A percentile compares a stretch with the other conserved stretches of the same genome.
Conservation (phyloP, 2,329 filamentous ascomycete genomes). For the Atkinsonella texensis region DNA sequence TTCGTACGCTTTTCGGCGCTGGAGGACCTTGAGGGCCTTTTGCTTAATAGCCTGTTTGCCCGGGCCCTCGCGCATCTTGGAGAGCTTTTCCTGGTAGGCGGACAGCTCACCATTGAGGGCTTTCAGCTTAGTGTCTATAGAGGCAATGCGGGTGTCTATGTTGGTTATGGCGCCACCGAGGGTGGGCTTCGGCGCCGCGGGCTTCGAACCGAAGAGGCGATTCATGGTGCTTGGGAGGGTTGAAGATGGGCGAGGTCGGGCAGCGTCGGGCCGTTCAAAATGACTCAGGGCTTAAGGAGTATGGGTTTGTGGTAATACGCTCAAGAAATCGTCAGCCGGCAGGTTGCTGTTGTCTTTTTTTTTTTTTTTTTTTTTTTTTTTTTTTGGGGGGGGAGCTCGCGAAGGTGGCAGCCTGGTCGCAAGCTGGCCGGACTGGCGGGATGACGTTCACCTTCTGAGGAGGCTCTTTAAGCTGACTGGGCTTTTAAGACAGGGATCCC, state of each 20-base stretch:
- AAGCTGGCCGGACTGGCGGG: neutral
- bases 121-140: constrained; percentile 88
- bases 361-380: no score
- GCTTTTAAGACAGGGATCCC: neutral
- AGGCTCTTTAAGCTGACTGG: neutral
- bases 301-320: no score
- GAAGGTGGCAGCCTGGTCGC: neutral
- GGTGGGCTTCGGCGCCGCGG: constrained; percentile 77
- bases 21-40: constrained; percentile 87
- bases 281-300: neutral
- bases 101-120: constrained; percentile 82
- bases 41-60: constrained; percentile 88
- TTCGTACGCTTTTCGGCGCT: constrained; percentile 91
- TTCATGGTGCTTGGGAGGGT: constrained; percentile 53
- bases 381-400: no score
- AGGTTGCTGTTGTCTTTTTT: neutral
- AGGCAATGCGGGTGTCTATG: constrained; percentile 73
- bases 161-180: constrained; percentile 73
- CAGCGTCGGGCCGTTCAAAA: neutral
- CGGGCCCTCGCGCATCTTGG: constrained; percentile 90
- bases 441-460: neutral
- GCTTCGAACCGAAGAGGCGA: constrained; percentile 84
- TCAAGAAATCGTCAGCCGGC: neutral
- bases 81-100: constrained; percentile 75
- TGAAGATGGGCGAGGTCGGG: neutral